phyloP scores from a whole-genome alignment of 306 rosid genomes.

The Fragaria iinumae region DNA sequence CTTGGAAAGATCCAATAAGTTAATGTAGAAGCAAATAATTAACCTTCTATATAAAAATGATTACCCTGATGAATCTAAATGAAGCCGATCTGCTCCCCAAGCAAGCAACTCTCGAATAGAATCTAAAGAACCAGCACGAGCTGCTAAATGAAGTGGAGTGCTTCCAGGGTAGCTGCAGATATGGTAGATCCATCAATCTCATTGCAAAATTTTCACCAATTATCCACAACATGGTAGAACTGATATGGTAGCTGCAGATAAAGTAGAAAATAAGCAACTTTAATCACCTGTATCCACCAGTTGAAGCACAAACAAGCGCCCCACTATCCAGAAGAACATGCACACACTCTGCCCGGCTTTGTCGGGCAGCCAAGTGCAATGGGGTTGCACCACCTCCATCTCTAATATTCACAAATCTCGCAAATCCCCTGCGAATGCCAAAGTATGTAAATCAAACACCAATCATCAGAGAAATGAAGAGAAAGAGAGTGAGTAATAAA shows the following conservation, averaged over 20 bases:
- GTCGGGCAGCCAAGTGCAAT: constrained; percentile 83
- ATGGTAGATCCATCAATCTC: constrained; percentile 37
- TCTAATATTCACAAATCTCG: constrained; percentile 85
- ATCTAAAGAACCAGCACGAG: constrained; percentile 79
- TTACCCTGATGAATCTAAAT: constrained; percentile 75
- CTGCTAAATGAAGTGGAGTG: constrained; percentile 86
- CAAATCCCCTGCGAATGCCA: constrained; percentile 69
- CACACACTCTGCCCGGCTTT: constrained; percentile 55
- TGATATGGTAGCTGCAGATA: too few relatives aligned
- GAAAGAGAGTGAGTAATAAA: neutral
- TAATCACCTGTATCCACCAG: constrained; percentile 73
- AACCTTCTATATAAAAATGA: constrained; percentile 9
- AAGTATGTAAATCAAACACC: constrained; percentile 7
- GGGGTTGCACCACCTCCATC: constrained; percentile 88
- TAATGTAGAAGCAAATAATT: neutral
- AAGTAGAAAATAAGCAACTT: neutral
- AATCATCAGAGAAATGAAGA: neutral
- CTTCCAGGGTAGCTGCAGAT: constrained; percentile 75
- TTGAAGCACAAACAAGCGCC: constrained; percentile 78
- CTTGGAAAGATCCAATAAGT: neutral
- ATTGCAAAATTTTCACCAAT: constrained; percentile 17
- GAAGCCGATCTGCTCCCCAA: constrained; percentile 92
- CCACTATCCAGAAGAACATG: constrained; percentile 72
- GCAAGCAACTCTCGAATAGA: constrained; percentile 80
- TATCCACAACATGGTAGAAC: constrained; percentile 6